A percentile compares a stretch with the other conserved stretches of the same genome.
Evolutionary conservation across 2,329 filamentous ascomycete genomes (phyloP).

Genomic region (Penicillium oxalicum): DNA sequence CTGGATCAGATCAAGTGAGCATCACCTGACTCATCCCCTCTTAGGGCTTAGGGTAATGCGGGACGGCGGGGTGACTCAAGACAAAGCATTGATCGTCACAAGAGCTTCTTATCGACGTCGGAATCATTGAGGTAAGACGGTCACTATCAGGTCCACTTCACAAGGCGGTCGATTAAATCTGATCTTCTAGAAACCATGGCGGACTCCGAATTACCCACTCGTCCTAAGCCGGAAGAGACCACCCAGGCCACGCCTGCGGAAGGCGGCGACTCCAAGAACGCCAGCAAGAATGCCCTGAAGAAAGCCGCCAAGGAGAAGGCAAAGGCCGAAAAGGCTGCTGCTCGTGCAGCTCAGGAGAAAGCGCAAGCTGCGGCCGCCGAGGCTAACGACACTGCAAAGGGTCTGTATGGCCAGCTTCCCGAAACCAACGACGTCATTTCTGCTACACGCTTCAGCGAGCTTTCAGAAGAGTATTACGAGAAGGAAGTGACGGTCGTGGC

Average conservation of each 20-base stretch:
- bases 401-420: slow-evolving; percentile 71
- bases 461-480: slow-evolving; percentile 58
- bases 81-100: slow-evolving; percentile 14
- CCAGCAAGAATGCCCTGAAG: slow-evolving; percentile 74
- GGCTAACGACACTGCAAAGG: slow-evolving; percentile 55
- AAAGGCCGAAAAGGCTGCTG: slow-evolving; percentile 70
- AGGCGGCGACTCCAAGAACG: slow-evolving; percentile 33
- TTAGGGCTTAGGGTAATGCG: slow-evolving; percentile 31
- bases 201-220: slow-evolving; percentile 36
- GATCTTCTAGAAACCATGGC: slow-evolving; percentile 27
- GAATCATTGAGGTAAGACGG: slow-evolving; percentile 17
- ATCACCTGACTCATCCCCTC: slow-evolving; percentile 23
- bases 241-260: slow-evolving; percentile 28
- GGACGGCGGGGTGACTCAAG: slow-evolving; percentile 30
- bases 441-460: slow-evolving; percentile 52
- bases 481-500: slow-evolving; percentile 70
- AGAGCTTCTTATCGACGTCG: slow-evolving; percentile 9
- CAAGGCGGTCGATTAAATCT: neutral
- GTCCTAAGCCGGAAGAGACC: slow-evolving; percentile 36
- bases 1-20: no score
- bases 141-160: no score
- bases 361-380: slow-evolving; percentile 60
- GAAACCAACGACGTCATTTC: slow-evolving; percentile 54
- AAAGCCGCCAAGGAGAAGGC: slow-evolving; percentile 88
- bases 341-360: slow-evolving; percentile 67